Evolutionary conservation across 495 filamentous ascomycete genomes (phyloP).

Genomic region (Darksidea phi): DNA sequence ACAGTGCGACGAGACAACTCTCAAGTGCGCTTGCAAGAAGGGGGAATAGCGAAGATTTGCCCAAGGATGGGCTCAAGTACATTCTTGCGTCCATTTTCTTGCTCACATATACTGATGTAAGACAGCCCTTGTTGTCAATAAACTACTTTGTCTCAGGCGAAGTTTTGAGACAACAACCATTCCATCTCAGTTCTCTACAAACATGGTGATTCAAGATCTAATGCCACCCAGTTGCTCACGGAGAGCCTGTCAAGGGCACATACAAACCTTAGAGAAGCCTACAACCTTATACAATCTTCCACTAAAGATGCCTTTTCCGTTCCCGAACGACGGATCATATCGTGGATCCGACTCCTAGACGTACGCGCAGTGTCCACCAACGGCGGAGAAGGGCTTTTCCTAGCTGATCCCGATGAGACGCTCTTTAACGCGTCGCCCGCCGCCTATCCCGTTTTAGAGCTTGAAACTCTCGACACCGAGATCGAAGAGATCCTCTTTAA

Average conservation of each 20-base stretch:
- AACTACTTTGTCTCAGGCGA: too few relatives aligned
- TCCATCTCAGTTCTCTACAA: too few relatives aligned
- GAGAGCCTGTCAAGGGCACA: conserved; percentile 19
- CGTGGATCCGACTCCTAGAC: conserved; percentile 22
- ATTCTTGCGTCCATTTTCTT: conserved; percentile 15
- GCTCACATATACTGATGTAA: conserved; percentile 22
- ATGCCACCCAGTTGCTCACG: conserved; percentile 23
- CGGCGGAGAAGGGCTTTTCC: conserved; percentile 22
- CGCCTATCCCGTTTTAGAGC: conserved; percentile 12
- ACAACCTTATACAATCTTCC: conserved; percentile 12
- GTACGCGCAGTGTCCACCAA: conserved; percentile 22
- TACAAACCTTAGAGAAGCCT: conserved; percentile 20
- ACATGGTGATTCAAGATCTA: too few relatives aligned
- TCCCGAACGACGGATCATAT: conserved; percentile 24
- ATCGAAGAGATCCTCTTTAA: conserved; percentile 29
- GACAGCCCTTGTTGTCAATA: too few relatives aligned
- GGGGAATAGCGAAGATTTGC: conserved; percentile 5
- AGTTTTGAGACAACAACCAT: too few relatives aligned
- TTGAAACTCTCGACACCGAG: conserved; percentile 17
- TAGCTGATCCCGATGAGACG: conserved; percentile 14
- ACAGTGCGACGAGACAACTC: conserved; percentile 17
- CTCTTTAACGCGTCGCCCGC: conserved; percentile 20
- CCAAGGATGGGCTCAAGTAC: conserved; percentile 13
- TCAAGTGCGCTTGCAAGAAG: conserved; percentile 8
- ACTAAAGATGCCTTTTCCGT: conserved; percentile 7